Evolutionary conservation across 805 yeast species (phyloP), one percentile per base, ranked within the genome.

Genomic region (Tetrapisispora fleetii): DNA sequence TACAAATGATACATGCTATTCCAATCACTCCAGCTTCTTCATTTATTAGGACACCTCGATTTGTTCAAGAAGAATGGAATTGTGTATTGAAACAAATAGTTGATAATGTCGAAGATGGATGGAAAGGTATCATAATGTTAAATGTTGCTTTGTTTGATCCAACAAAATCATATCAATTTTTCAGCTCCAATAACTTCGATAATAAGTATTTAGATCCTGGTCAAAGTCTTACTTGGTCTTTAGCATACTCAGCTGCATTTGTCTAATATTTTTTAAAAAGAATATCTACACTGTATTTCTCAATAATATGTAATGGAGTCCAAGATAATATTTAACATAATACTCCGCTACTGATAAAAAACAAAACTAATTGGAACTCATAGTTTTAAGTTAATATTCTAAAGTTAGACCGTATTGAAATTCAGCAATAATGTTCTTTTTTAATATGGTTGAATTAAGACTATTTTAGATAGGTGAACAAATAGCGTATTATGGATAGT

Each of bases 141-240:
- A 87, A 89, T 62, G 72, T 75, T 48, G 96, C 95, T 0, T 67
- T 90, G 18, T 77, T 67, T 57, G 85, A 89, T 59, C 90, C 96
- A 1, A 55, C 62, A 35, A 49, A 74, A 1, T 73, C 95, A 0
- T 87, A 80, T 60, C 54, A 67, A 2, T 88, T 78, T 66, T 87
- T 86, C 62, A 61, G 81, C 1, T 60, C 76, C 33, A 55, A 69
- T 6, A 69, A 67, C 48, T 89, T 86, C 74, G 60, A 70, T 41
- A 67, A 69, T n/a, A 57, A 63, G 3, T 75, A 74, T 54, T 76
- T 90, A 43, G 97, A 90, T 58, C 78, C 78, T 49, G 97, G 97
- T 2, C 91, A 88, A 74, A 81, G 91, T 27, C 69, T 81, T 52
- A 83, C 96, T 0, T 89, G 96, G 95, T 81, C 90, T 13, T 70